Evolutionary conservation across 108 stramenopile genomes (phyloP).

Genomic region (Nannochloropsis salina): DNA sequence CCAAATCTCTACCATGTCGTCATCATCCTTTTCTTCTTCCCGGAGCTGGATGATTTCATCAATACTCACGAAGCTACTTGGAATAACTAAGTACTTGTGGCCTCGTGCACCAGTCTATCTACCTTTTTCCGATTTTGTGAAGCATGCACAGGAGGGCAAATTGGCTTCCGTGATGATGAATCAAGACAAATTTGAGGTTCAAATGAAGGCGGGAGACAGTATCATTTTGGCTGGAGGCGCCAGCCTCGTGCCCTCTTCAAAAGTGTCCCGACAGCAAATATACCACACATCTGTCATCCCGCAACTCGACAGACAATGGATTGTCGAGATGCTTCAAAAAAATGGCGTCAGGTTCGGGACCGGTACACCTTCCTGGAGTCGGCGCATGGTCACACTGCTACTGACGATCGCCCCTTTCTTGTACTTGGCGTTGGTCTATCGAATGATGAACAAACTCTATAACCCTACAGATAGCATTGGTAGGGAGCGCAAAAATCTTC

Average conservation of each 20-base stretch:
- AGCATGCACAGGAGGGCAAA: not conserved
- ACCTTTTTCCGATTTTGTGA: not conserved
- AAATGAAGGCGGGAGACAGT: not conserved
- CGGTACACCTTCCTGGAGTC: slow-evolving; percentile 29
- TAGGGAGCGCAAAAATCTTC: not conserved
- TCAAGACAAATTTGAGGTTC: not conserved
- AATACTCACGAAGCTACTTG: not conserved
- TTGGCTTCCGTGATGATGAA: not conserved
- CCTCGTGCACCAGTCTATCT: not conserved
- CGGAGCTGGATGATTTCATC: slow-evolving; percentile 19
- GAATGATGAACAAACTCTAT: slow-evolving; percentile 29
- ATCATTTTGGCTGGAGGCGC: not conserved
- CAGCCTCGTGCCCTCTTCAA: not conserved
- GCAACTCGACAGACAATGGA: slow-evolving; percentile 2
- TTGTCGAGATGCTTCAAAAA: slow-evolving; percentile 6
- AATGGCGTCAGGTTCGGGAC: slow-evolving; percentile 27
- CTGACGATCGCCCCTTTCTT: slow-evolving; percentile 32
- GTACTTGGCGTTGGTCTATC: slow-evolving; percentile 26
- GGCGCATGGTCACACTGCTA: slow-evolving; percentile 26
- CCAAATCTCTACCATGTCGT: not conserved
- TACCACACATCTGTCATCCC: slow-evolving; percentile 17
- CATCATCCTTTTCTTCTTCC: not conserved
- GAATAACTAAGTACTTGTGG: not conserved
- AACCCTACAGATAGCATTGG: slow-evolving; percentile 24
- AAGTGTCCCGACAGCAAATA: not conserved